Evolutionary conservation across 805 yeast genomes (phyloP).

Genomic region (Yarrowia deformans): DNA sequence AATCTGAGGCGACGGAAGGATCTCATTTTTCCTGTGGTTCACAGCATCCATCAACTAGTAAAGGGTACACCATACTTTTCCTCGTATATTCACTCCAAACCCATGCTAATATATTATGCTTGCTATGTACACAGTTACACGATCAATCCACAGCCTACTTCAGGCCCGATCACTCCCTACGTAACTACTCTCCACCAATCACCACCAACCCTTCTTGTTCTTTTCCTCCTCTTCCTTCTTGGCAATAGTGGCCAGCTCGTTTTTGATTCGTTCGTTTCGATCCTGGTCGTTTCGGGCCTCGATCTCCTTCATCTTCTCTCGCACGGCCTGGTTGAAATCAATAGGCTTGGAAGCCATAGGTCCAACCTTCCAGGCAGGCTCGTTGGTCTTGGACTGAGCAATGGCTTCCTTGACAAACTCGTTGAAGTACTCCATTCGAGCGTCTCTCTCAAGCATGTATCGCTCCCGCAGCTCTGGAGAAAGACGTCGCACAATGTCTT

Average conservation of each 20-base stretch:
- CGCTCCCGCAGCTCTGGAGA: constrained; percentile 35
- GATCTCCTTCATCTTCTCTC: constrained; percentile 35
- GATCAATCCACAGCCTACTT: neutral
- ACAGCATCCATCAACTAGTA: too few relatives aligned
- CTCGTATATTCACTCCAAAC: neutral
- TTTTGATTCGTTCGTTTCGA: constrained; percentile 16
- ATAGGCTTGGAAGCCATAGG: constrained; percentile 34
- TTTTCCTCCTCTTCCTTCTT: constrained; percentile 35
- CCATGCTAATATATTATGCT: constrained; percentile 22
- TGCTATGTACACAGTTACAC: constrained; percentile 21
- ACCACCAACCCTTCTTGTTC: constrained; percentile 39
- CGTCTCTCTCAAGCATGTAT: constrained; percentile 37
- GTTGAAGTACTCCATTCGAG: constrained; percentile 33
- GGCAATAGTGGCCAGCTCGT: constrained; percentile 32
- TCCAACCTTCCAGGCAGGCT: constrained; percentile 38
- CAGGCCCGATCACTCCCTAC: neutral
- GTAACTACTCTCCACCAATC: neutral
- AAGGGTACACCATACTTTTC: too few relatives aligned
- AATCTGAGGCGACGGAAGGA: too few relatives aligned
- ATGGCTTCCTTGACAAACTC: constrained; percentile 39
- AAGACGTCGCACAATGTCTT: constrained; percentile 33
- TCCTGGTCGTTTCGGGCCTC: constrained; percentile 31
- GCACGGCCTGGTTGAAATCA: constrained; percentile 30
- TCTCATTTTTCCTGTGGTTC: too few relatives aligned
- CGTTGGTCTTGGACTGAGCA: constrained; percentile 33